Evolutionary conservation across 108 stramenopile genomes (phyloP).

Genomic region (Conticribra guillardii): DNA sequence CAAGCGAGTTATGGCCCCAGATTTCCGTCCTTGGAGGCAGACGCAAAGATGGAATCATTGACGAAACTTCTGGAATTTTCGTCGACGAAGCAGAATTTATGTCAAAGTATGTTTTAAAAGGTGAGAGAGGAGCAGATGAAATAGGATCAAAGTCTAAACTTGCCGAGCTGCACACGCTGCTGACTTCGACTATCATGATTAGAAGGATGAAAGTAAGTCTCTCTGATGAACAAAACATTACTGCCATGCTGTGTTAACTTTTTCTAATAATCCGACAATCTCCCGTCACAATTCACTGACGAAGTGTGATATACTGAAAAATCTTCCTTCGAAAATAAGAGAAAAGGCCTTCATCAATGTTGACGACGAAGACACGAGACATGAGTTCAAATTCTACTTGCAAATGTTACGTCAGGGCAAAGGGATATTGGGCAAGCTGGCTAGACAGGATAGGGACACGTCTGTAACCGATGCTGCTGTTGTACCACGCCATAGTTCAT

Average conservation of each 20-base stretch:
- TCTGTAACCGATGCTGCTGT: constrained; percentile 1
- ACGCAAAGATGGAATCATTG: constrained; percentile 18
- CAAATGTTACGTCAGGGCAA: constrained; percentile 63
- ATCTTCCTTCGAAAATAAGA: constrained; percentile 86
- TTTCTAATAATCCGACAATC: no score
- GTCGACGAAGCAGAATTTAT: constrained; percentile 74
- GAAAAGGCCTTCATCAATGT: constrained; percentile 70
- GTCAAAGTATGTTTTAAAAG: constrained; percentile 78
- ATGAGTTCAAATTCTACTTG: constrained; percentile 62
- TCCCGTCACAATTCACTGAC: no score
- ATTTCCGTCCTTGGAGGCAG: constrained; percentile 79
- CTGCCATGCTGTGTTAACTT: no score
- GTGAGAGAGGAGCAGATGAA: constrained; percentile 31
- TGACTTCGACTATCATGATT: constrained; percentile 95
- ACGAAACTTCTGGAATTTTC: constrained; percentile 61
- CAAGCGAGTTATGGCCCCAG: constrained; percentile 95
- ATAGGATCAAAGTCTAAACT: constrained; percentile 31
- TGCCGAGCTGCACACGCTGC: constrained; percentile 91
- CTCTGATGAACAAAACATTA: neutral
- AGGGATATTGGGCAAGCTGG: constrained; percentile 74
- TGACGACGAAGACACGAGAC: constrained; percentile 39
- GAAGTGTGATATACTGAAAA: constrained; percentile 83
- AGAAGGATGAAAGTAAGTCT: constrained; percentile 82
- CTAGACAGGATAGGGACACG: constrained; percentile 40
- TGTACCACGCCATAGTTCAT: neutral